Evolutionary conservation across 2,329 filamentous ascomycete genomes (phyloP), one percentile per base, ranked within the genome.

Genomic region (Penicillium brevicompactum): DNA sequence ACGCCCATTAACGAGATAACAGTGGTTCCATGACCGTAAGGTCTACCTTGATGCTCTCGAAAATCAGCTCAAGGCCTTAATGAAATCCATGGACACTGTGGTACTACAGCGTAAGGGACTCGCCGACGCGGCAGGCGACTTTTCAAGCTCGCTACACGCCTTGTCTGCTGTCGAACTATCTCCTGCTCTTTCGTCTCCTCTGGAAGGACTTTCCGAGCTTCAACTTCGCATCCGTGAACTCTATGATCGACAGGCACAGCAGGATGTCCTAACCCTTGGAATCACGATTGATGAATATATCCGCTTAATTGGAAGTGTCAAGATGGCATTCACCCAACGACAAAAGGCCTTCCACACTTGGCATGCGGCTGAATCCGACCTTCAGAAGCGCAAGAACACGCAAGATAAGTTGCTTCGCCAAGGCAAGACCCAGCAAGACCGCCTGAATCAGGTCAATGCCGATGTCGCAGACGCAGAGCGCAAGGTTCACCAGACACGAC

Each of bases 241-340:
- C 1, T 97, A 99, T 71, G 92, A 97, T 66, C 89, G 94, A 21
- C 94, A 99, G 75, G 94, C 94, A 10, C 92, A 97, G 76, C 94
- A 99, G 73, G 94, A 99, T 70, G 88, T 97, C 31, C 82, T 99
- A 49, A 99, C 94, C 0, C 87, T 99, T 61, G 94, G 94, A 37
- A 97, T 97, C 69, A 96, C 96, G 42, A 92, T 99, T 60, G 94
- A 99, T 62, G 94, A 99, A 76, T 99, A 99, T 76, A 95, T 99
- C 65, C 91, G 94, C 5, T 78, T 99, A 42, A 97, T 99, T 65
- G 91, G 92, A 31, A 95, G 90, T 52, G 90, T 97, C 57, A 99
- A 99, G 80, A 90, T 89, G 58, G 91, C 94, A 0, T 99, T 99
- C 70, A 78, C 83, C 34, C 92, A 97, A 74, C 87, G 94, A 53